Percentiles rank a stretch among this genome's conserved stretches.
phyloP scores from a whole-genome alignment of 345 rosid species.

The Eucalyptus sideroxylon region DNA sequence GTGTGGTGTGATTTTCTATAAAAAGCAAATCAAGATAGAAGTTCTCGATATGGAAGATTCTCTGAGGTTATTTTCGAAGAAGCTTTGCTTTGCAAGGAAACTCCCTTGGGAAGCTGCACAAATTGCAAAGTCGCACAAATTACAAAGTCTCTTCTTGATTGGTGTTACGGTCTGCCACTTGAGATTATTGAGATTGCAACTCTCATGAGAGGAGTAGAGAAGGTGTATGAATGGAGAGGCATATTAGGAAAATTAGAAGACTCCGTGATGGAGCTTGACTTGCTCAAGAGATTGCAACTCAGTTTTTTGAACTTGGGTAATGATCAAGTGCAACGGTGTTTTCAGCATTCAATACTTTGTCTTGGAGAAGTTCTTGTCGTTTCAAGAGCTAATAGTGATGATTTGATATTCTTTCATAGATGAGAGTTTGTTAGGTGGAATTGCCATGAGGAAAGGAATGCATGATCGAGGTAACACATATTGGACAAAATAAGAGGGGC shows the following conservation, averaged over 20 bases:
- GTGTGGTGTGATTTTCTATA: rapidly evolving
- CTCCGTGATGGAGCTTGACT: not conserved
- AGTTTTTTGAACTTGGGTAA: constrained; percentile 1
- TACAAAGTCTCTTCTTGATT: not conserved
- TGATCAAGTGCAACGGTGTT: not conserved
- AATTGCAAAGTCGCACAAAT: not conserved
- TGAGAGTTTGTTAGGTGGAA: constrained; percentile 1
- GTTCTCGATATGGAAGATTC: not conserved
- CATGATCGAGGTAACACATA: not conserved
- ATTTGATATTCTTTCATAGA: not conserved
- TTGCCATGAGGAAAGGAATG: not conserved
- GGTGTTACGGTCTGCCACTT: constrained; percentile 9
- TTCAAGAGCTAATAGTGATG: not conserved
- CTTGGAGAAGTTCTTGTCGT: not conserved
- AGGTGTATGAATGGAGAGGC: not conserved
- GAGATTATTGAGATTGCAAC: not conserved
- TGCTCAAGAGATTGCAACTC: not conserved
- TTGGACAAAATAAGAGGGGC: not conserved
- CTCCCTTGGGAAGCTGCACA: not conserved
- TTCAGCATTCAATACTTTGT: constrained; percentile 6
- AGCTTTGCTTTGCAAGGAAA: not conserved
- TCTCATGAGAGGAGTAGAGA: constrained; percentile 2
- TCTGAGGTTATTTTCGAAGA: not conserved
- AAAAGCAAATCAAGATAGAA: no score
- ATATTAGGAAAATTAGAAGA: not conserved